These are phyloP conservation scores for Nakazawaea wickerhamii DNA, from an alignment of 805 yeast species.

Conservation along the genomic window DNA sequence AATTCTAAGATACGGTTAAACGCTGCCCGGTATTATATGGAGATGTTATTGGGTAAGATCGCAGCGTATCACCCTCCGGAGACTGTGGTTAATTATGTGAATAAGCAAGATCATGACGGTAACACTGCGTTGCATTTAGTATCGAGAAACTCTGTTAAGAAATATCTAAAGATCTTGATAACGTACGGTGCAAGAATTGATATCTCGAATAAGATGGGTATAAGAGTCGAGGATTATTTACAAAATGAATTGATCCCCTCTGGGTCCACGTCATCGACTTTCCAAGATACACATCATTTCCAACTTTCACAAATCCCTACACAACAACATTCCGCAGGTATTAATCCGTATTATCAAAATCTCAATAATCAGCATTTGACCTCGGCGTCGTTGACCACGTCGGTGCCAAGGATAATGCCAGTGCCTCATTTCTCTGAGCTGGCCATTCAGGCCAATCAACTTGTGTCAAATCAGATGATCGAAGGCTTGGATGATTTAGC, in stretches of 20 bases:
- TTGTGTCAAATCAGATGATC: constrained; percentile 44
- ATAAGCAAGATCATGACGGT: constrained; percentile 53
- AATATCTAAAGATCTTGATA: constrained; percentile 38
- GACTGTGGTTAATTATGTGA: constrained; percentile 49
- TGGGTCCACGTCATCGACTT: constrained; percentile 13
- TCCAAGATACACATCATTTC: constrained; percentile 8
- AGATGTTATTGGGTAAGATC: constrained; percentile 66
- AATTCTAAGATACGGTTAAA: constrained; percentile 63
- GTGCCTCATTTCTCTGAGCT: constrained; percentile 46
- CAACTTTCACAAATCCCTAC: constrained; percentile 8
- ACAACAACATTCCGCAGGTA: constrained; percentile 9
- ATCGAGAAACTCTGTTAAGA: constrained; percentile 38
- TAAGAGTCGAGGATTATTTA: constrained; percentile 35
- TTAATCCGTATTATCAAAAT: constrained; percentile 16
- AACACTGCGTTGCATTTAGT: constrained; percentile 53
- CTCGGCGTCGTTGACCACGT: constrained; percentile 14
- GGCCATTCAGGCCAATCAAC: constrained; percentile 47
- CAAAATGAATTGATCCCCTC: constrained; percentile 19
- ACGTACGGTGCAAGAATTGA: constrained; percentile 50
- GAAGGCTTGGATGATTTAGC: constrained; percentile 43
- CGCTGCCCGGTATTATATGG: constrained; percentile 79
- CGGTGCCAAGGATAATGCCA: constrained; percentile 15
- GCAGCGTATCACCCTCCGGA: constrained; percentile 60
- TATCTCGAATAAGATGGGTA: constrained; percentile 40
- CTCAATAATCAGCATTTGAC: constrained; percentile 10